These are phyloP conservation scores for Stagonosporopsis cucurbitacearum DNA, from an alignment of 2,329 filamentous ascomycete species.

Conservation along the genomic window DNA sequence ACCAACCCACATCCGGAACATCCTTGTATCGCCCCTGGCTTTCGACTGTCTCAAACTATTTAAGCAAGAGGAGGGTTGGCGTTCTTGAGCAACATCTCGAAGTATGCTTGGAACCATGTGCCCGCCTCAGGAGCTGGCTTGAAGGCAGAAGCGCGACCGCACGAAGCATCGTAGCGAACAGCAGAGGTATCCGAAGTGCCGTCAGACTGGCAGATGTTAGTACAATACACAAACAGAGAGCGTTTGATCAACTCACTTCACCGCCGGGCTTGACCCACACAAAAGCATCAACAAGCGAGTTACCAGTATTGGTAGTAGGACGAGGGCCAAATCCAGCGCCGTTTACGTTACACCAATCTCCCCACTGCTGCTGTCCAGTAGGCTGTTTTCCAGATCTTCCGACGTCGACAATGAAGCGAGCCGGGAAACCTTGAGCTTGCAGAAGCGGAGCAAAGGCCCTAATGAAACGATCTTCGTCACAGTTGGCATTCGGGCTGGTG, in stretches of 20 bases:
- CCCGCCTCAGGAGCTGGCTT: slow-evolving; percentile 73
- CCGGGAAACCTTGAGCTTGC: slow-evolving; percentile 55
- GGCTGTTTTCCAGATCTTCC: slow-evolving; percentile 69
- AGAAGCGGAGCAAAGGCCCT: slow-evolving; percentile 60
- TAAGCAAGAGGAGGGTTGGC: slow-evolving; percentile 40
- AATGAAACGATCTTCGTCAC: slow-evolving; percentile 61
- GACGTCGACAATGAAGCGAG: slow-evolving; percentile 61
- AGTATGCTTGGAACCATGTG: slow-evolving; percentile 66
- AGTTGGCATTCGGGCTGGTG: slow-evolving; percentile 56
- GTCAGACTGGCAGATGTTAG: slow-evolving; percentile 42
- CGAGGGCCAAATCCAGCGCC: slow-evolving; percentile 69
- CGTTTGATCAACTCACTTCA: slow-evolving; percentile 39
- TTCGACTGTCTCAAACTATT: neutral
- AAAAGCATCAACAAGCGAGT: slow-evolving; percentile 67
- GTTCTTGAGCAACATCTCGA: slow-evolving; percentile 45
- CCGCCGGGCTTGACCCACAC: slow-evolving; percentile 75
- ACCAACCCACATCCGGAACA: neutral
- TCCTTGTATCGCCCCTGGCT: neutral
- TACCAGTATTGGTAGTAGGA: slow-evolving; percentile 67
- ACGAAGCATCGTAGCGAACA: slow-evolving; percentile 61
- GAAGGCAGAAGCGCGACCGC: slow-evolving; percentile 61
- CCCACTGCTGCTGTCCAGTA: slow-evolving; percentile 63
- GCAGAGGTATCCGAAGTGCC: slow-evolving; percentile 54
- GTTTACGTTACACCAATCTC: slow-evolving; percentile 72
- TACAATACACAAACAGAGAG: neutral